These are phyloP conservation scores for Phoma sp. DNA, from an alignment of 2,329 filamentous ascomycete species.

Conservation along the genomic window DNA sequence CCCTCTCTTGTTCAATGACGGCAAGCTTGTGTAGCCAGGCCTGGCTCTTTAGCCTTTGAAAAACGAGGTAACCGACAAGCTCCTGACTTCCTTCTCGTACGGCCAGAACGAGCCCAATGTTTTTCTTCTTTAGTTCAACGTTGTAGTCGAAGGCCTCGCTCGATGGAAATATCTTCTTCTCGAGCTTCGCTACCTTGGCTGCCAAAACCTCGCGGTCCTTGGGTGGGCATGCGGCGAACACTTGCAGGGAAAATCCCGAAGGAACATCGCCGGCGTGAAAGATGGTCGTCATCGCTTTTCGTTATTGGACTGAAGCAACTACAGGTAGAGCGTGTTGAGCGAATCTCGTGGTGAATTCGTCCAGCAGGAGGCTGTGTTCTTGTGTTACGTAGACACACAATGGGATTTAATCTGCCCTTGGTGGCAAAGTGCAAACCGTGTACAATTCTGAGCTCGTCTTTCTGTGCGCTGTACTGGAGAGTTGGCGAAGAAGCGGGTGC, in stretches of 20 bases:
- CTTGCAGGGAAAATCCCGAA: conserved; percentile 21
- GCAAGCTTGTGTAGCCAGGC: conserved; percentile 62
- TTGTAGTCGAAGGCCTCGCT: conserved; percentile 60
- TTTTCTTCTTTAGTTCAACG: conserved; percentile 58
- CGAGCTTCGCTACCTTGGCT: conserved; percentile 44
- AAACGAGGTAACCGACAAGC: conserved; percentile 54
- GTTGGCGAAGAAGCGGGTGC: not conserved
- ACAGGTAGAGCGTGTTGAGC: not conserved
- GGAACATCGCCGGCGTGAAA: not conserved
- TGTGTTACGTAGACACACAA: not conserved
- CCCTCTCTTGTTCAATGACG: conserved; percentile 55
- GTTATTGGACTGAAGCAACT: not conserved
- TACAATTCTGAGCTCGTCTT: not conserved
- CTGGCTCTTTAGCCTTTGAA: conserved; percentile 36
- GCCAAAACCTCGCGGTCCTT: conserved; percentile 31
- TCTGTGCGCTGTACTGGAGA: not conserved
- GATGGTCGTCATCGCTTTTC: conserved; percentile 12
- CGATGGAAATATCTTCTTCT: conserved; percentile 60
- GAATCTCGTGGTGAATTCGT: not conserved
- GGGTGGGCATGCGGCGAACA: conserved; percentile 24
- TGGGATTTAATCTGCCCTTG: not conserved
- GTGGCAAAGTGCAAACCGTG: not conserved
- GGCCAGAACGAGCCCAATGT: conserved; percentile 53
- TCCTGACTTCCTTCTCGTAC: conserved; percentile 26
- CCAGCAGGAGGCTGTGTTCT: not conserved